phyloP scores from a whole-genome alignment of 2,329 filamentous ascomycete genomes.

The Dactylonectria macrodidyma region DNA sequence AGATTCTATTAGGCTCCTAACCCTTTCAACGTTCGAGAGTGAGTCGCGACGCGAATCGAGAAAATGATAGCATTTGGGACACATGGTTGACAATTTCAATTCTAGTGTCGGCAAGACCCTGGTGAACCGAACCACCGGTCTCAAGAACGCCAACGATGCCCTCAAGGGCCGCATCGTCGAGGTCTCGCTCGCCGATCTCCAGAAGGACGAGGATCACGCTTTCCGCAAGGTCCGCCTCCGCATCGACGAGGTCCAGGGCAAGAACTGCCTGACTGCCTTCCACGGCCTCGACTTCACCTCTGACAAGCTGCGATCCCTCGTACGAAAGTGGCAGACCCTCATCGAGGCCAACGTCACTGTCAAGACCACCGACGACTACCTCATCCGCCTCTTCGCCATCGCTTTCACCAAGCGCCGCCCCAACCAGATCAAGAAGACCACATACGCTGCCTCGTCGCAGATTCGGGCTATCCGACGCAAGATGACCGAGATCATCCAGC shows the following conservation, averaged over 20 bases:
- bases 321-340: slow-evolving; percentile 99
- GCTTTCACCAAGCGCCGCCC: slow-evolving; percentile 99
- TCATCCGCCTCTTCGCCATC: slow-evolving; percentile 98
- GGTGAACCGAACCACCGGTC: slow-evolving; percentile 98
- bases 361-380: slow-evolving; percentile 99
- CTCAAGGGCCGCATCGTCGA: slow-evolving; percentile 99
- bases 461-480: slow-evolving; percentile 99
- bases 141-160: slow-evolving; percentile 99
- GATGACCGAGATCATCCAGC: slow-evolving; percentile 99
- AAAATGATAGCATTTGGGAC: slow-evolving; percentile 32
- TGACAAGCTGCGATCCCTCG: slow-evolving; percentile 98
- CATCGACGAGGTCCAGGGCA: slow-evolving; percentile 98
- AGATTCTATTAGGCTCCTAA: slow-evolving; percentile 79
- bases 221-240: slow-evolving; percentile 99
- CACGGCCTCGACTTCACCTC: slow-evolving; percentile 99
- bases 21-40: slow-evolving; percentile 97
- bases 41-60: slow-evolving; percentile 64
- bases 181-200: slow-evolving; percentile 97
- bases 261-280: slow-evolving; percentile 99
- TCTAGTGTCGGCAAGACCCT: slow-evolving; percentile 98
- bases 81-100: slow-evolving; percentile 37
- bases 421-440: slow-evolving; percentile 99
- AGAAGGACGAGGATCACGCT: slow-evolving; percentile 99
- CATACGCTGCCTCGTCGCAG: slow-evolving; percentile 96
- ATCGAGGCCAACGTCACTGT: slow-evolving; percentile 99